Base-by-base conservation (phyloP, 345 rosid species). In the Rhizophora apiculata region DNA sequence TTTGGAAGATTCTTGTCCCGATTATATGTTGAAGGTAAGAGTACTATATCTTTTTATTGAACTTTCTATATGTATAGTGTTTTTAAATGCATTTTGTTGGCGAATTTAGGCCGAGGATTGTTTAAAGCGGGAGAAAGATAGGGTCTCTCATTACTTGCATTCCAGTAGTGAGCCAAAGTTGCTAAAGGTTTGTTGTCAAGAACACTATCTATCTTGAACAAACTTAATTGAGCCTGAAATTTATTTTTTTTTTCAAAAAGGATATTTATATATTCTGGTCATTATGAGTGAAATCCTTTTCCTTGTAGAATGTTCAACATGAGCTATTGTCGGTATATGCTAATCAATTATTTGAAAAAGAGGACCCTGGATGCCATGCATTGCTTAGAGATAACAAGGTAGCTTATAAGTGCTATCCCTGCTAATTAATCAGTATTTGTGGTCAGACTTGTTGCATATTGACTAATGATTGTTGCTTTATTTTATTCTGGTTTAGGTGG, bases 1-100 rank as follows among this genome's bases (percentile, higher is more conserved):
- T 21, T 15, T 66, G 10, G 81, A 78, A 37, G 79, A 76, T 59
- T 82, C 81, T 21, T 85, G 85, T 60, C 77, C 79, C 34, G 78
- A 68, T 63, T 85, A 85, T 60, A 76, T 83, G 86, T 53, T 79
- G 69, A 85, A 85, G 70, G 84, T 72, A 72, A 65, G 24, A 20
- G 13, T 54, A 21, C 29, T 20, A 22, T 32, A 1, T 51, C 51
- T 22, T 31, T 52, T 34, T 36, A 1, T 24, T 26, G 7, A 49
- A 7, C 4, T 36, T 6, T 3, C 4, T 48, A 18, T 43, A 4
- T 37, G 6, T 34, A 1, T n/a, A n/a, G 11, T 32, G 54, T 18
- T 51, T 11, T 60, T 15, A 43, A 19, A 48, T 24, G 22, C 32
- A 39, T 37, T 20, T 67, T 31, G 19, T 34, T 49, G 51, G 43